Percentiles rank a stretch among this genome's conserved stretches.
Conservation (phyloP, 805 yeast species). For the Metschnikowia similis region DNA sequence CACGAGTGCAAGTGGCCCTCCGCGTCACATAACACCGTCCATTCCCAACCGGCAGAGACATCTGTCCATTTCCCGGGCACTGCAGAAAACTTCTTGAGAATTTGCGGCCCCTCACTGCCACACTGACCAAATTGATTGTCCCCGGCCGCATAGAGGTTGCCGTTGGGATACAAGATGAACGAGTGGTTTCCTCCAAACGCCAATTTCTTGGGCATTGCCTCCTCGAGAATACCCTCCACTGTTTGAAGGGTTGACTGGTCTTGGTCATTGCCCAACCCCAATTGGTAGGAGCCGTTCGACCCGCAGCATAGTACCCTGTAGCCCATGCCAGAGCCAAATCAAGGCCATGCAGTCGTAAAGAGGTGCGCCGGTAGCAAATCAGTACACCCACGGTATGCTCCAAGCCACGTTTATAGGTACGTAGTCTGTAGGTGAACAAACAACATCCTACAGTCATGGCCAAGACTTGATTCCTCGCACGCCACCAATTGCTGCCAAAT, state of each 20-base stretch:
- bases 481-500: no score
- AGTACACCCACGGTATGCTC: not conserved
- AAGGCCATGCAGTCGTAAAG: no score
- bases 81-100: slow-evolving; percentile 15
- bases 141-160: slow-evolving; percentile 57
- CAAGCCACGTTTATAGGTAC: no score
- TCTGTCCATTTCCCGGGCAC: slow-evolving; percentile 35
- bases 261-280: slow-evolving; percentile 54
- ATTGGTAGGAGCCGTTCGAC: slow-evolving; percentile 76
- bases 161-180: slow-evolving; percentile 49
- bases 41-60: slow-evolving; percentile 80
- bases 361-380: not conserved
- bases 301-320: slow-evolving; percentile 57
- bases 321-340: slow-evolving; percentile 4
- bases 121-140: slow-evolving; percentile 55
- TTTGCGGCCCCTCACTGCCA: slow-evolving; percentile 20
- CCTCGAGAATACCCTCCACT: slow-evolving; percentile 18
- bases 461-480: no score
- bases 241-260: slow-evolving; percentile 32
- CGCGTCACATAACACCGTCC: slow-evolving; percentile 46
- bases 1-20: slow-evolving; percentile 42
- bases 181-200: slow-evolving; percentile 90
- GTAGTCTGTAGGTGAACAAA: no score
- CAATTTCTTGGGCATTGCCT: slow-evolving; percentile 37
- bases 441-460: no score